A percentile compares a stretch with the other conserved stretches of the same genome.
Evolutionary conservation across 306 rosid species (phyloP).

Genomic region (Vigna unguiculata): DNA sequence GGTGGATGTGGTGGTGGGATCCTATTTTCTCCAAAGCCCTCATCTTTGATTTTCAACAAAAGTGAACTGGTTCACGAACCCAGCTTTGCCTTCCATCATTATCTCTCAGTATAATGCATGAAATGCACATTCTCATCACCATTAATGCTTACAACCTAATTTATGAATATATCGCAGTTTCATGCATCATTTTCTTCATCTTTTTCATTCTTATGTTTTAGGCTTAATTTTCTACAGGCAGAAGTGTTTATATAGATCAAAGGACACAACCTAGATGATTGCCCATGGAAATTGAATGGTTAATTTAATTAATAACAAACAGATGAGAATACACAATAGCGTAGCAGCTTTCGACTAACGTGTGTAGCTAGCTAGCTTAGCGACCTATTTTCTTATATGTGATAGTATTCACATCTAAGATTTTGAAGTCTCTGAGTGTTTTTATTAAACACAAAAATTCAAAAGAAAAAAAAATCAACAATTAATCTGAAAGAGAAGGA

Average conservation of each 20-base stretch:
- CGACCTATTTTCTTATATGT: constrained; percentile 14
- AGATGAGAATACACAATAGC: neutral
- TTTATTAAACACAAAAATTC: neutral
- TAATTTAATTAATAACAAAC: constrained; percentile 9
- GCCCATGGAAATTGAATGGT: constrained; percentile 17
- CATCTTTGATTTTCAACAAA: constrained; percentile 39
- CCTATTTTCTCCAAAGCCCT: constrained; percentile 38
- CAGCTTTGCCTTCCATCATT: constrained; percentile 36
- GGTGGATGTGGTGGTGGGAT: constrained; percentile 43
- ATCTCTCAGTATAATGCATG: constrained; percentile 26
- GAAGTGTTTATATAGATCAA: neutral
- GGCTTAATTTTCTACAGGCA: neutral
- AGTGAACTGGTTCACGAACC: constrained; percentile 41
- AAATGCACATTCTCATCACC: neutral
- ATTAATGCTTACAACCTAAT: neutral
- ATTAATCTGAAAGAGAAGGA: neutral
- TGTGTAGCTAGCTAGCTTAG: constrained; percentile 27
- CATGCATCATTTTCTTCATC: neutral
- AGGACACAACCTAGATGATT: neutral
- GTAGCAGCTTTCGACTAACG: constrained; percentile 28
- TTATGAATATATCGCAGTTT: constrained; percentile 1
- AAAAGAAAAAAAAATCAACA: neutral
- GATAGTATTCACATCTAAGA: constrained; percentile 42
- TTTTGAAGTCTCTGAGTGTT: neutral
- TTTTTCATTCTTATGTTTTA: neutral